Base-by-base conservation (phyloP, 805 yeast species). In the Groenewaldozyma salmanticensis region DNA sequence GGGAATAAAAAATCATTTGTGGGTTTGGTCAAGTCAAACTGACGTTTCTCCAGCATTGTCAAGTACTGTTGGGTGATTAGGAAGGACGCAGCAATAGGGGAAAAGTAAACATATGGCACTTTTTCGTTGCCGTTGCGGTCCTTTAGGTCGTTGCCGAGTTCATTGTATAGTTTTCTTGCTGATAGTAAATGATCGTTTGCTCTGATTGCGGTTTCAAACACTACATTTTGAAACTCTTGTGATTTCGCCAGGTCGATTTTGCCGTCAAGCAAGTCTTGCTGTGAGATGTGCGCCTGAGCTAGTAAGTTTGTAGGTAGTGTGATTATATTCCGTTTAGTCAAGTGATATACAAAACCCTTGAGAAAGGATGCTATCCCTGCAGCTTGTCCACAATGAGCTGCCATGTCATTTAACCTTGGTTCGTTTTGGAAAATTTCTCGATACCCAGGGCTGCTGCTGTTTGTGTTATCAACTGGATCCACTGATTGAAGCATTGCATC, bases 351-450 rank as follows among this genome's bases (percentile, higher is more conserved):
- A 37, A 78, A 54, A 0, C 81, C 83, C 39, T 80, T 62, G 11
- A 85, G 66, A 59, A 74, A 67, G 2, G 81, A 69, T 1, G 85
- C 77, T 9, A 85, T 67, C 0, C 87, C 79, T 0, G 80, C 73
- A 1, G 92, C 83, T 57, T 85, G 94, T 4, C 95, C 95, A 31
- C 85, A 61, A 59, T 84, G 94, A 0, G 94, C 92, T 7, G 77
- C 71, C 6, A 79, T 71, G 45, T 81, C 84, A 27, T 76, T 68
- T n/a, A 5, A n/a, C 7, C 29, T 7, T 7, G 13, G 13, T 24
- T 24, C 29, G 13, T 24, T 24, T 24, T 7, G 29, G 13, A 9
- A 24, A 9, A 24, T 24, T 9, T 24, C 29, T 9, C 7, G 13
- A 9, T 9, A 24, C 11, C 7, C 7, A 9, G 29, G 13, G 7